phyloP scores from a whole-genome alignment of 2,329 filamentous ascomycete genomes.

The Diaporthe vexans region DNA sequence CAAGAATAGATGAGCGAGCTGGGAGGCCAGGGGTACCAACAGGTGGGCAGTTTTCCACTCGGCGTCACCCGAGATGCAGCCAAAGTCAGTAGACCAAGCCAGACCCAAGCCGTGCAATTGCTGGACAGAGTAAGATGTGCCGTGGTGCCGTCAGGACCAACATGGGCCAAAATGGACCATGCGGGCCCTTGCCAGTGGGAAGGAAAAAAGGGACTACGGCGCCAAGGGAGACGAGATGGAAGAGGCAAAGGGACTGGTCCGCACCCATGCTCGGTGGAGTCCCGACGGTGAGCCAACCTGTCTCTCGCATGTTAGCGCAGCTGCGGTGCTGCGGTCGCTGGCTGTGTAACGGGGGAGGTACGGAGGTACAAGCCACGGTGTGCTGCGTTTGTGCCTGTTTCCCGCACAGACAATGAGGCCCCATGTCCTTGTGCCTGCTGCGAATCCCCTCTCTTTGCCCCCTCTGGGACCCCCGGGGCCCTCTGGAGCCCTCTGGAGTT shows the following conservation, averaged over 20 bases:
- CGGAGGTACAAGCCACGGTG: background rate
- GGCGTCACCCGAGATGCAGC: slow-evolving; percentile 40
- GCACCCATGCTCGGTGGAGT: slow-evolving; percentile 32
- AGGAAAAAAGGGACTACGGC: slow-evolving; percentile 21
- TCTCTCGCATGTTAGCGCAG: slow-evolving; percentile 19
- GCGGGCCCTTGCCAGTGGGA: slow-evolving; percentile 20
- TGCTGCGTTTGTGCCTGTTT: slow-evolving; percentile 24
- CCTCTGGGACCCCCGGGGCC: background rate
- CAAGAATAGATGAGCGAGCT: slow-evolving; percentile 14
- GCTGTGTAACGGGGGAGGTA: slow-evolving; percentile 25
- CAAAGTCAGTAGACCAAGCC: slow-evolving; percentile 23
- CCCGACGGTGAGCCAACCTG: slow-evolving; percentile 26
- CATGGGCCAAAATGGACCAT: slow-evolving; percentile 10
- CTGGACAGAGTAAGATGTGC: slow-evolving; percentile 3
- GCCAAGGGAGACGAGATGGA: slow-evolving; percentile 33
- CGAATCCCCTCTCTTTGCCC: background rate
- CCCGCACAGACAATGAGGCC: slow-evolving; percentile 9
- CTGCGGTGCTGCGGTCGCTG: slow-evolving; percentile 3
- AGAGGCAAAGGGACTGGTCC: slow-evolving; percentile 6
- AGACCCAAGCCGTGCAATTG: background rate
- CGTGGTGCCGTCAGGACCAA: background rate
- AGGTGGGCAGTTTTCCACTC: slow-evolving; percentile 41
- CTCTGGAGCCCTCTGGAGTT: background rate
- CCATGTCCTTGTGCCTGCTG: slow-evolving; percentile 16
- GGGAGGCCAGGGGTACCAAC: slow-evolving; percentile 25